Evolutionary conservation across 495 filamentous ascomycete genomes (phyloP).

Genomic region (Mycothermus thermophilus): DNA sequence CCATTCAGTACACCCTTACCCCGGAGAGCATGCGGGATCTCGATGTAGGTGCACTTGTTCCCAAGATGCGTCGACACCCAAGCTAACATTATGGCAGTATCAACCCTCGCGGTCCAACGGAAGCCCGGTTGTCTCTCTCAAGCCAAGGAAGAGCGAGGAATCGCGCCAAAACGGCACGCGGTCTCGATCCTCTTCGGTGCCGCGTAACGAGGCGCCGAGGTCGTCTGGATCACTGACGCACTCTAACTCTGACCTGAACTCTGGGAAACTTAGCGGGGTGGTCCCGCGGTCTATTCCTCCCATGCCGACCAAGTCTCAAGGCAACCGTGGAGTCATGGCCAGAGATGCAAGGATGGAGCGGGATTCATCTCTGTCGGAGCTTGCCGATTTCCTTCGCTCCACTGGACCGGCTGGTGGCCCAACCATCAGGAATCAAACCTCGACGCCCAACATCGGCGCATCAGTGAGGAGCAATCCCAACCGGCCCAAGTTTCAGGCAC

Average conservation of each 20-base stretch:
- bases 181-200: slow-evolving; percentile 29
- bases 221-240: slow-evolving; percentile 25
- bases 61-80: too few species aligned
- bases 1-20: slow-evolving; percentile 86
- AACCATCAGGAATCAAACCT: too few species aligned
- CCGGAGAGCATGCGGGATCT: slow-evolving; percentile 79
- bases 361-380: slow-evolving; percentile 51
- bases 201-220: slow-evolving; percentile 21
- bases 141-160: slow-evolving; percentile 31
- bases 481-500: slow-evolving; percentile 49
- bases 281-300: slow-evolving; percentile 18
- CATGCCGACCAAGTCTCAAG: slow-evolving; percentile 20
- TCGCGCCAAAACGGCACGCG: slow-evolving; percentile 17
- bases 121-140: slow-evolving; percentile 24
- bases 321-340: slow-evolving; percentile 31
- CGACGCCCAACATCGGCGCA: too few species aligned
- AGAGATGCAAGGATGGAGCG: slow-evolving; percentile 52
- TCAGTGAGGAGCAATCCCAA: slow-evolving; percentile 19
- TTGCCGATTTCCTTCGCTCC: slow-evolving; percentile 75
- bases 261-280: slow-evolving; percentile 7
- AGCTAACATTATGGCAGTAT: too few species aligned
- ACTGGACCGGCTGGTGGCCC: slow-evolving; percentile 54
- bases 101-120: slow-evolving; percentile 23
- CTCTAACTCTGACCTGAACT: slow-evolving; percentile 21
- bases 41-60: slow-evolving; percentile 47